Conservation (phyloP, 495 filamentous ascomycete species). For the Podospora didyma region DNA sequence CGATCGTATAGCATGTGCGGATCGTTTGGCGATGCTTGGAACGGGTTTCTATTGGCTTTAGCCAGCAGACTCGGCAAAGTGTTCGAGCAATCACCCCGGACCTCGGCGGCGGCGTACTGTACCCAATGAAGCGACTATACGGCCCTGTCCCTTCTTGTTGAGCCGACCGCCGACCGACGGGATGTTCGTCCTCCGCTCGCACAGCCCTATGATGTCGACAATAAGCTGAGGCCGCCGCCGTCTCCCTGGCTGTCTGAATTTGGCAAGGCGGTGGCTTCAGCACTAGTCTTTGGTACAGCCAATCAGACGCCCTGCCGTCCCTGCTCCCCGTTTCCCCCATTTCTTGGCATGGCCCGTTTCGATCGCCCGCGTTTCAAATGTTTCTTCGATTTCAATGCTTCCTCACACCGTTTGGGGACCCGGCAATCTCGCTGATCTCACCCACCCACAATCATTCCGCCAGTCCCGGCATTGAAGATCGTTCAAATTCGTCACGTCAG, state of each 20-base stretch:
- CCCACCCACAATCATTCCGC: not conserved
- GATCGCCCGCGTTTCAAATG: not conserved
- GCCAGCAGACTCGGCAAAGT: not conserved
- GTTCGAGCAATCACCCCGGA: not conserved
- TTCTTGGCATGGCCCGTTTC: slow-evolving; percentile 6
- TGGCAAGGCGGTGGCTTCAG: not conserved
- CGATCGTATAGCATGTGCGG: slow-evolving; percentile 7
- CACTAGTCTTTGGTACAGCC: not conserved
- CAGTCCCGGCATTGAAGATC: not conserved
- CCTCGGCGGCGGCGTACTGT: slow-evolving; percentile 13
- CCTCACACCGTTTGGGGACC: not conserved
- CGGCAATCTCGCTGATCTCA: not conserved
- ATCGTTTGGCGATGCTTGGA: slow-evolving; percentile 6
- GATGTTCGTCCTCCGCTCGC: slow-evolving; percentile 7
- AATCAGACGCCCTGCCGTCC: not conserved
- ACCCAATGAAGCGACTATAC: slow-evolving; percentile 15
- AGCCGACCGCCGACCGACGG: not conserved
- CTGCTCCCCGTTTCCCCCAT: not conserved
- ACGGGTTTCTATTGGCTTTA: slow-evolving; percentile 8
- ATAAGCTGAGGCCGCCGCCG: slow-evolving; percentile 22
- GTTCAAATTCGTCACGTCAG: slow-evolving; percentile 7
- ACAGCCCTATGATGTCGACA: slow-evolving; percentile 5
- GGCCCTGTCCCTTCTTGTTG: slow-evolving; percentile 1
- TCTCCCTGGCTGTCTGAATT: slow-evolving; percentile 11
- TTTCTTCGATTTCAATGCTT: slow-evolving; percentile 1